Conservation (phyloP, 805 yeast species). For the Pichia californica region DNA sequence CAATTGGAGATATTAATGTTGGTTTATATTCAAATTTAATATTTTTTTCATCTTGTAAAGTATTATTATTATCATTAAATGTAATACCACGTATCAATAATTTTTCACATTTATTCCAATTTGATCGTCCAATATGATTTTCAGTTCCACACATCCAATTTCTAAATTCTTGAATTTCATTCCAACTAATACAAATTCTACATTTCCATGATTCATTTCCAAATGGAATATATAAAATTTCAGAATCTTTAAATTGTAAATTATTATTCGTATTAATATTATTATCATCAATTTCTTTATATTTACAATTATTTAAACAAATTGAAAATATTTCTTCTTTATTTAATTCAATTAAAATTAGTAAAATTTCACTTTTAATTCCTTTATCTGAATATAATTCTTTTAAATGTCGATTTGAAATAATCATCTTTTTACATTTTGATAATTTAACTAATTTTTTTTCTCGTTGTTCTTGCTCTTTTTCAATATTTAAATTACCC, state of each 20-base stretch:
- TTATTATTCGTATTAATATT: constrained; percentile 1
- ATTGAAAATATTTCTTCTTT: constrained; percentile 17
- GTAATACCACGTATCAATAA: constrained; percentile 16
- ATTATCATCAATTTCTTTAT: not conserved
- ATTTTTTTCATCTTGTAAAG: constrained; percentile 7
- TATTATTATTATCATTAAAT: not conserved
- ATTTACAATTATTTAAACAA: constrained; percentile 7
- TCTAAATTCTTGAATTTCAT: constrained; percentile 17
- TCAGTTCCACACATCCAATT: constrained; percentile 6
- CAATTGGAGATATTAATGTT: constrained; percentile 16
- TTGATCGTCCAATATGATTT: not conserved
- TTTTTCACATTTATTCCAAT: constrained; percentile 12
- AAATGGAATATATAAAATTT: constrained; percentile 16
- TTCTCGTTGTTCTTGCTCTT: not conserved
- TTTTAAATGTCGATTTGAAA: constrained; percentile 22
- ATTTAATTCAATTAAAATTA: constrained; percentile 18
- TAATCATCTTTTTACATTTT: constrained; percentile 18
- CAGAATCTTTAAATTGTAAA: constrained; percentile 3
- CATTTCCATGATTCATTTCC: constrained; percentile 23
- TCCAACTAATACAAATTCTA: constrained; percentile 17
- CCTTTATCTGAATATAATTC: constrained; percentile 15
- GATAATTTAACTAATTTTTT: constrained; percentile 14
- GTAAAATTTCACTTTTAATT: constrained; percentile 14
- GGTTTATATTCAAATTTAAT: constrained; percentile 17
- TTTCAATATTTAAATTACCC: constrained; percentile 2